phyloP scores from a whole-genome alignment of 225 moss, liverwort and hornwort genomes.

The Bryum argenteum region DNA sequence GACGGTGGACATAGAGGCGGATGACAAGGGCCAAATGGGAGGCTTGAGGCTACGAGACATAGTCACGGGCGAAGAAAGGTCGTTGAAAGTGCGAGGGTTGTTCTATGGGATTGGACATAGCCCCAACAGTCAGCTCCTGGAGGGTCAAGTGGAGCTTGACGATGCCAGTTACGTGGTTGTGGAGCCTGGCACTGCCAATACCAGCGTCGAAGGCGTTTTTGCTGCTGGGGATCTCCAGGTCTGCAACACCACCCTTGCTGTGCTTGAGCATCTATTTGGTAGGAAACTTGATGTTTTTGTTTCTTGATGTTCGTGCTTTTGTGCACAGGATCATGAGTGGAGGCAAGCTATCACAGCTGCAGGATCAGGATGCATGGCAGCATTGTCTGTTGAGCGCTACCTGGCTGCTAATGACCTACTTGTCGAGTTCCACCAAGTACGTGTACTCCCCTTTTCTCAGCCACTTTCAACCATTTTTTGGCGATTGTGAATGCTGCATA shows the following conservation, averaged over 20 bases:
- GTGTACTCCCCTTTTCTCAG: not conserved
- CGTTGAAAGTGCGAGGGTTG: constrained; percentile 71
- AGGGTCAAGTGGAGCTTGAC: constrained; percentile 77
- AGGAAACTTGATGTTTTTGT: no score
- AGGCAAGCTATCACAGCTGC: constrained; percentile 90
- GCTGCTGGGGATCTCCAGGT: constrained; percentile 96
- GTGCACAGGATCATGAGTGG: constrained; percentile 84
- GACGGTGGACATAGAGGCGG: constrained; percentile 63
- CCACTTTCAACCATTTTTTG: not conserved
- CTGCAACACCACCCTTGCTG: not conserved
- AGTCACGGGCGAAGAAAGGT: constrained; percentile 43
- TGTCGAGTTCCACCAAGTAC: constrained; percentile 91
- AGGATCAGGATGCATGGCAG: constrained; percentile 92
- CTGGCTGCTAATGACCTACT: constrained; percentile 69
- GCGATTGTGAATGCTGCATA: not conserved
- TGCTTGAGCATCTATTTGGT: no score
- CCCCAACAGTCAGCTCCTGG: constrained; percentile 75
- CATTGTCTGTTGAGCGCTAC: constrained; percentile 82
- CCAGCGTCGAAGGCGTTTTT: constrained; percentile 77
- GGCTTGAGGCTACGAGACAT: constrained; percentile 59
- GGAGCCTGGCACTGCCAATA: constrained; percentile 68
- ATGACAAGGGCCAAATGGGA: constrained; percentile 77
- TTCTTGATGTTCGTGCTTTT: not conserved
- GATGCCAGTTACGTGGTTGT: constrained; percentile 76
- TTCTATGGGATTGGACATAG: constrained; percentile 85